Base-by-base conservation (phyloP, 1,284 basidiomycete genomes). In the Waitea zeae region DNA sequence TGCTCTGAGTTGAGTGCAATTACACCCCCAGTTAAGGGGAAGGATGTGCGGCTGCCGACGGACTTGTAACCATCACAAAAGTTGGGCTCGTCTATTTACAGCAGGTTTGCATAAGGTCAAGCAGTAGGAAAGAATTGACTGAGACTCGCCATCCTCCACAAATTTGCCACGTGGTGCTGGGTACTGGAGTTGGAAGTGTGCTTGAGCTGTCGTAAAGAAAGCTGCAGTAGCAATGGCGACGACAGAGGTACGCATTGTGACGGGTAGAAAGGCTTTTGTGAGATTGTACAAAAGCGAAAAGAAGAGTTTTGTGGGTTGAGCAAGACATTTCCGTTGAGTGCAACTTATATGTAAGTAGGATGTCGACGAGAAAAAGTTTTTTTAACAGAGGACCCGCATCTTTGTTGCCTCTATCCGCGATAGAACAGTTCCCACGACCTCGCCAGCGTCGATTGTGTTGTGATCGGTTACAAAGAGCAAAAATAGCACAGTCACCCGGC, bases 101-200 rank as follows among this genome's bases (percentile, higher is more conserved):
- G n/a, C 7, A 7, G 22, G 22, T 26, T 7, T 26, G 22, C 7
- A n/a, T n/a, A 26, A 26, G n/a, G 22, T 7, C 22, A 26, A 7
- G 22, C n/a, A n/a, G n/a, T n/a, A n/a, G 22, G n/a, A n/a, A 26
- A n/a, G 7, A 26, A 26, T 26, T 26, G 22, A 26, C n/a, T n/a
- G n/a, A 26, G 22, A 26, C 22, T 7, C n/a, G n/a, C 22, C n/a
- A 38, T 69, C 59, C 41, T 70, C 66, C 38, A 56, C 57, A 44
- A 79, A 78, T 0, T 39, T 43, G 5, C 77, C 77, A 33, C 77
- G 60, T 4, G 74, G 66, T 3, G 56, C 42, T 26, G 79, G 79
- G 50, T 63, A 82, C 47, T 69, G 62, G 27, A 82, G 57, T 39
- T 74, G 68, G 57, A 80, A 82, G 51, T 82, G 79, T 5, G 74